Conservation (phyloP, 345 rosid species). For the Physaria fendleri region DNA sequence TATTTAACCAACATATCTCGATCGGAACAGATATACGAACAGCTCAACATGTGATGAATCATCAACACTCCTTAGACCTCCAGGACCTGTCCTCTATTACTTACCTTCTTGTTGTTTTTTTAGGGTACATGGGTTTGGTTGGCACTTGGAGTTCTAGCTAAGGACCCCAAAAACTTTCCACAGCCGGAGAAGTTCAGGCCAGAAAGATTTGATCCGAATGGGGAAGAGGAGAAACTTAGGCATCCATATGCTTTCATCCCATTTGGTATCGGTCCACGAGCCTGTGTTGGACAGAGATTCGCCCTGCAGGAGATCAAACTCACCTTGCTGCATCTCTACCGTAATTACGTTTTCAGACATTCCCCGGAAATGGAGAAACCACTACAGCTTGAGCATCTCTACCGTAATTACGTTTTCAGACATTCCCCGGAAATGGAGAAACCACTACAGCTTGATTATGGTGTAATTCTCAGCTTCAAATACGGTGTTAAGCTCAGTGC, state of each 20-base stretch:
- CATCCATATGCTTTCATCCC: constrained; percentile 87
- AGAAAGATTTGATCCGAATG: constrained; percentile 68
- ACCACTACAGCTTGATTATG: constrained; percentile 68
- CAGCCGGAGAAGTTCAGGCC: constrained; percentile 82
- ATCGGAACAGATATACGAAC: too few species aligned
- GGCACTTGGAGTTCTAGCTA: constrained; percentile 80
- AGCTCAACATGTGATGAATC: too few species aligned
- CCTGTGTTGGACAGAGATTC: constrained; percentile 84
- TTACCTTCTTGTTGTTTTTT: not conserved
- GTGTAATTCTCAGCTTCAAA: constrained; percentile 82
- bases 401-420: constrained; percentile 53
- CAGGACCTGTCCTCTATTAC: not conserved
- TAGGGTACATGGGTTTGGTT: constrained; percentile 97
- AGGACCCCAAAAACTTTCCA: constrained; percentile 83
- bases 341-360: constrained; percentile 57
- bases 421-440: constrained; percentile 79
- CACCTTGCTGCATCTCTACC: constrained; percentile 59
- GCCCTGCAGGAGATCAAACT: constrained; percentile 75
- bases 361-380: constrained; percentile 83
- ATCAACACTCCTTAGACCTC: too few species aligned
- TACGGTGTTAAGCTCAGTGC: constrained; percentile 70
- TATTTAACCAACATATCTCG: too few species aligned
- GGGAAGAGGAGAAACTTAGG: constrained; percentile 73
- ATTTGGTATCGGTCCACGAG: constrained; percentile 88
- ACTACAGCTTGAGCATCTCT: constrained; percentile 58